Percentiles rank a stretch among this genome's conserved stretches.
Conservation (phyloP, 192 early-diverging fungal species). For the Pilaira anomala region DNA sequence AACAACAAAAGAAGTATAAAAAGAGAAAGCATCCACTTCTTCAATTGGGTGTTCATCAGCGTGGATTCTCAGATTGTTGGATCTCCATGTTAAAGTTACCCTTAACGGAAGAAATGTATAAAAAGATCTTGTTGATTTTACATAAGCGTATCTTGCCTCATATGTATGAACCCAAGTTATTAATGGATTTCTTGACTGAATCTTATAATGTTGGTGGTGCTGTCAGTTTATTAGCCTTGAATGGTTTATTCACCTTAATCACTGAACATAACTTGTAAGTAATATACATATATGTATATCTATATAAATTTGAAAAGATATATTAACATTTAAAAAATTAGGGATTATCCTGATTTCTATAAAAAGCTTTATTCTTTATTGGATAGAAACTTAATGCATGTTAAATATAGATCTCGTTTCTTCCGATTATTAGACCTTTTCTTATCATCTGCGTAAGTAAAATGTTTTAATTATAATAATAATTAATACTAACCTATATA, state of each 20-base stretch:
- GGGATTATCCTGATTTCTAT: slow-evolving; percentile 98
- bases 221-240: slow-evolving; percentile 87
- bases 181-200: slow-evolving; percentile 94
- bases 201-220: slow-evolving; percentile 87
- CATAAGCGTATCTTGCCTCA: slow-evolving; percentile 90
- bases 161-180: slow-evolving; percentile 67
- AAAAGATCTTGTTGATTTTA: slow-evolving; percentile 74
- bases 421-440: slow-evolving; percentile 90
- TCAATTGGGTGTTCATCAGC: slow-evolving; percentile 55
- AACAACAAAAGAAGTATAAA: slow-evolving; percentile 27
- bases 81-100: slow-evolving; percentile 69
- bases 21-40: slow-evolving; percentile 33
- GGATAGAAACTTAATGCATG: slow-evolving; percentile 85
- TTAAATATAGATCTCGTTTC: slow-evolving; percentile 94
- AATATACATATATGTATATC: not conserved
- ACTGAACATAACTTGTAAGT: slow-evolving; percentile 90
- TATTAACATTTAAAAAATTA: slow-evolving; percentile 24
- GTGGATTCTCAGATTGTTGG: slow-evolving; percentile 79
- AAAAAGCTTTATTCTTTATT: slow-evolving; percentile 89
- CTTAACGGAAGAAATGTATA: slow-evolving; percentile 72
- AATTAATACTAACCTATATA: not conserved
- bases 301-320: no score
- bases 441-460: slow-evolving; percentile 74
- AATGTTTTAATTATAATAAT: not conserved
- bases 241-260: slow-evolving; percentile 94